Conservation (phyloP, 2,329 filamentous ascomycete genomes). For the Monosporascus sp. region DNA sequence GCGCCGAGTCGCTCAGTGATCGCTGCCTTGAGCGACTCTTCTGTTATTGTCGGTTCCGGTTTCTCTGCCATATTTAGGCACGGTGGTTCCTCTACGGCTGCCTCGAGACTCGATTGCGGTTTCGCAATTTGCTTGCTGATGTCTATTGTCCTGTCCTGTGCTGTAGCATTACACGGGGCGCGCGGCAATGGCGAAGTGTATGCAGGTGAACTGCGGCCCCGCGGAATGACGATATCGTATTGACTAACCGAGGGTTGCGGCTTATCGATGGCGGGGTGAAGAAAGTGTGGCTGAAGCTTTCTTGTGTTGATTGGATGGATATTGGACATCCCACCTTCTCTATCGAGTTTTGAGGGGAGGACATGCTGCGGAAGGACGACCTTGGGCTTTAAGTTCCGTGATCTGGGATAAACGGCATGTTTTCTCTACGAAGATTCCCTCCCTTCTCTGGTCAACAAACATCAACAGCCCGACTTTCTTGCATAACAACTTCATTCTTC, state of each 20-base stretch:
- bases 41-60: conserved; percentile 62
- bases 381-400: neutral
- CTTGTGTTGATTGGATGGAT: neutral
- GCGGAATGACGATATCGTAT: neutral
- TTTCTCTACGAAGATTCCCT: neutral
- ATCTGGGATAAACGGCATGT: neutral
- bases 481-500: neutral
- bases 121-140: too few relatives aligned
- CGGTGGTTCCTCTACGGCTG: too few relatives aligned
- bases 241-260: too few relatives aligned
- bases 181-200: too few relatives aligned
- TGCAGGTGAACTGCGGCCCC: neutral
- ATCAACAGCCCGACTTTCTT: neutral
- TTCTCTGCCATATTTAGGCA: conserved; percentile 26
- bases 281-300: neutral
- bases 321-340: neutral
- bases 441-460: neutral
- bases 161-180: too few relatives aligned
- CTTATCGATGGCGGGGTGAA: too few relatives aligned
- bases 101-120: too few relatives aligned
- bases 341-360: too few relatives aligned
- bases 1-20: conserved; percentile 68
- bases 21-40: conserved; percentile 62
- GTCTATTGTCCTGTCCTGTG: too few relatives aligned
- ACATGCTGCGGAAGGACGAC: neutral